Evolutionary conservation across 768 basidiomycete genomes (phyloP).

Genomic region (Pisolithus orientalis): DNA sequence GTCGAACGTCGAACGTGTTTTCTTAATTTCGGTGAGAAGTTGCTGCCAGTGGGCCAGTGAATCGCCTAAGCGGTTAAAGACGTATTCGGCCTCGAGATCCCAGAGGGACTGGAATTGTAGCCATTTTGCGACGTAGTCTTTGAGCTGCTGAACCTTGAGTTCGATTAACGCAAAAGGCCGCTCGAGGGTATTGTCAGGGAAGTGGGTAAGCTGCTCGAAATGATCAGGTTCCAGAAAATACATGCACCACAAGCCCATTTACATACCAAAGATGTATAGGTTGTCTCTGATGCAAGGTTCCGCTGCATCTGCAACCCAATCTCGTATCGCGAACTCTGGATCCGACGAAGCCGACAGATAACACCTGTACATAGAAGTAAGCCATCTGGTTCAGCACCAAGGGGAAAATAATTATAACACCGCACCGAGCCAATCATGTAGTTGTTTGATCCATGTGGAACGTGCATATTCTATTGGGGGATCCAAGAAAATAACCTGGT

Average conservation of each 20-base stretch:
- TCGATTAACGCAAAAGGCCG: constrained; percentile 85
- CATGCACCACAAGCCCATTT: background rate
- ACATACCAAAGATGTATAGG: constrained; percentile 77
- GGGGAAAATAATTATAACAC: background rate
- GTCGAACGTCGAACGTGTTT: constrained; percentile 93
- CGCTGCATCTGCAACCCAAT: constrained; percentile 91
- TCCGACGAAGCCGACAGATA: constrained; percentile 78
- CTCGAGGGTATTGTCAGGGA: constrained; percentile 68
- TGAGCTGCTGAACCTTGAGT: constrained; percentile 78
- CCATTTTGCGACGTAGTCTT: constrained; percentile 94
- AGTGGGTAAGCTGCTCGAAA: constrained; percentile 54
- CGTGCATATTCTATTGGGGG: constrained; percentile 95
- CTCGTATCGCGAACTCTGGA: constrained; percentile 95
- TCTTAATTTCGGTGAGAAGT: constrained; percentile 93
- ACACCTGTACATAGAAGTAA: constrained; percentile 44
- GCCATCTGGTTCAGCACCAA: background rate
- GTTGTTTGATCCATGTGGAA: constrained; percentile 79
- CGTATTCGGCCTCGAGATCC: constrained; percentile 97
- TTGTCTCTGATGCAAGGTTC: constrained; percentile 55
- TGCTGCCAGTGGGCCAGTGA: constrained; percentile 93
- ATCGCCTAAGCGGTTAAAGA: constrained; percentile 93
- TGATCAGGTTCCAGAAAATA: background rate
- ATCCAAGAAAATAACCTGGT: constrained; percentile 97
- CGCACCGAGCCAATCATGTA: constrained; percentile 85
- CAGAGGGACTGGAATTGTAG: constrained; percentile 97